Evolutionary conservation across 2,329 filamentous ascomycete species (phyloP).

Genomic region (Orbilia ellipsospora): DNA sequence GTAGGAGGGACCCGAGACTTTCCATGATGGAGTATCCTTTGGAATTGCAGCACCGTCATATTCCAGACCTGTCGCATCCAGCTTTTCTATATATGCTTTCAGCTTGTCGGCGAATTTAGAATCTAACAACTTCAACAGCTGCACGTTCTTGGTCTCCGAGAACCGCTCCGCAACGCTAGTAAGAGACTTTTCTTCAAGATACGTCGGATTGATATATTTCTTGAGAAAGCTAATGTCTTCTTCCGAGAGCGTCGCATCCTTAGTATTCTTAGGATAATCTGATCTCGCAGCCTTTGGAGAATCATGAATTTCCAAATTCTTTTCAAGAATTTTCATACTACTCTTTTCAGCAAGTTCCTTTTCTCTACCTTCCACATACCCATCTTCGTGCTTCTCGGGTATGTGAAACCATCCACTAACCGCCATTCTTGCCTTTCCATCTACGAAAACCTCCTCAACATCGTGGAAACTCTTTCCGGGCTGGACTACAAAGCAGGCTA

Average conservation of each 20-base stretch:
- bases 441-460: constrained; percentile 93
- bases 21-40: constrained; percentile 70
- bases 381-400: constrained; percentile 91
- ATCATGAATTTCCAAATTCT: constrained; percentile 90
- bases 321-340: constrained; percentile 90
- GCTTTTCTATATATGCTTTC: constrained; percentile 75
- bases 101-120: constrained; percentile 80
- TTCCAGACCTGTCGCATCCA: constrained; percentile 67
- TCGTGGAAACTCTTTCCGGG: constrained; percentile 99
- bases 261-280: constrained; percentile 62
- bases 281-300: constrained; percentile 67
- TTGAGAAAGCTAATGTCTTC: constrained; percentile 88
- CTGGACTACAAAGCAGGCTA: constrained; percentile 97
- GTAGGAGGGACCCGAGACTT: constrained; percentile 86
- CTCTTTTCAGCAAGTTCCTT: constrained; percentile 89
- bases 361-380: constrained; percentile 87
- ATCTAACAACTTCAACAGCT: constrained; percentile 80
- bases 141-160: constrained; percentile 82
- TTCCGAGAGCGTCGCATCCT: constrained; percentile 75
- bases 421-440: constrained; percentile 89
- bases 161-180: constrained; percentile 85
- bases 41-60: constrained; percentile 57
- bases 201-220: constrained; percentile 88
- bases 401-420: constrained; percentile 99
- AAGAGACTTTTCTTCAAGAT: constrained; percentile 89